Percentiles rank a stretch among this genome's conserved stretches.
Conservation (phyloP, 805 yeast species). For the Metschnikowia lunata region DNA sequence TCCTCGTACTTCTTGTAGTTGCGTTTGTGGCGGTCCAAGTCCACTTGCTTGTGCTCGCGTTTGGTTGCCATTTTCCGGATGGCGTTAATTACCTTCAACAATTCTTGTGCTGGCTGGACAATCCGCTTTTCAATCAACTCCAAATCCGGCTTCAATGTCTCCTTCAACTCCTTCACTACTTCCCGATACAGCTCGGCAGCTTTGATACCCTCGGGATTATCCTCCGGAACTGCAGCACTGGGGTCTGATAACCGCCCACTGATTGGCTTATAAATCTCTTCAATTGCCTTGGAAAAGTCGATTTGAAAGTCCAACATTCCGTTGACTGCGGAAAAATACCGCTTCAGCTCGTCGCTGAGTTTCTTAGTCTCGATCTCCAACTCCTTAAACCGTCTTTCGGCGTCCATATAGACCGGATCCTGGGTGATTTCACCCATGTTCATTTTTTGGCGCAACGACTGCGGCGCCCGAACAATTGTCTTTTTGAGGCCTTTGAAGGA, state of each 20-base stretch:
- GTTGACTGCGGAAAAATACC: constrained; percentile 87
- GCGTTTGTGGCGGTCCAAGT: constrained; percentile 80
- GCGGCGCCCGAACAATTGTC: constrained; percentile 84
- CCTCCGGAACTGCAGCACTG: constrained; percentile 78
- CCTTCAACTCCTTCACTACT: constrained; percentile 81
- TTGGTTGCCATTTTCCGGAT: constrained; percentile 93
- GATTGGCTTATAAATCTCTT: constrained; percentile 93
- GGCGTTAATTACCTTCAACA: constrained; percentile 72
- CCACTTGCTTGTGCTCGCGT: constrained; percentile 93
- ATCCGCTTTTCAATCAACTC: constrained; percentile 87
- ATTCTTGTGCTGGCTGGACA: constrained; percentile 86
- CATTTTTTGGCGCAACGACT: constrained; percentile 81
- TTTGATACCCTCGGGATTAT: constrained; percentile 92
- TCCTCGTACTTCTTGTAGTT: constrained; percentile 67
- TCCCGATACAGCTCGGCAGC: constrained; percentile 91
- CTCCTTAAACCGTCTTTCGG: constrained; percentile 93
- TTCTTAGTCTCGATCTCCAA: constrained; percentile 86
- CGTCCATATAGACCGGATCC: constrained; percentile 90
- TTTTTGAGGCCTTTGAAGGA: constrained; percentile 86
- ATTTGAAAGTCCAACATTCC: constrained; percentile 92
- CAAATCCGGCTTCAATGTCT: constrained; percentile 84
- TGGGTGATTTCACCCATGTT: constrained; percentile 64
- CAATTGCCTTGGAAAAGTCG: constrained; percentile 92
- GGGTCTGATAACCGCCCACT: constrained; percentile 92
- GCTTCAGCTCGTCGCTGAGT: constrained; percentile 81